Conservation (phyloP, 2,329 filamentous ascomycete species). For the Ophioceras dolichostomum region DNA sequence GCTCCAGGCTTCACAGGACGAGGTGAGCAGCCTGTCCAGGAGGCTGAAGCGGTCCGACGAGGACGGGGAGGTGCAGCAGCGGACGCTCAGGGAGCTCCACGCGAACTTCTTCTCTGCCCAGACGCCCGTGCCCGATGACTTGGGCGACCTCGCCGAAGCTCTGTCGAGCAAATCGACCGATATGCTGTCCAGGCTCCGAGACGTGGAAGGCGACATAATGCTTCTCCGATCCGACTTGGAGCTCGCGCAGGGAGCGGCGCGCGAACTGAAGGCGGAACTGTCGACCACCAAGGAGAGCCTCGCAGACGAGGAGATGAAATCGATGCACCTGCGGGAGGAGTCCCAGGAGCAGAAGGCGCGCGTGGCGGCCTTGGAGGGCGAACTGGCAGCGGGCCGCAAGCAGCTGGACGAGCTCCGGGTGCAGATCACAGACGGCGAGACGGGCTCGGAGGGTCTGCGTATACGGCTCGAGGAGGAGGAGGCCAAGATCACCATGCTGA, state of each 20-base stretch:
- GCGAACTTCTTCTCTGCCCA: slow-evolving; percentile 42
- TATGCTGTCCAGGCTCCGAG: slow-evolving; percentile 45
- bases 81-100: slow-evolving; percentile 46
- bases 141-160: slow-evolving; percentile 44
- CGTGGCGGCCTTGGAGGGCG: slow-evolving; percentile 38
- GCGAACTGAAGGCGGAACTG: slow-evolving; percentile 45
- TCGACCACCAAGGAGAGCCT: slow-evolving; percentile 39
- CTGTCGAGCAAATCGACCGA: slow-evolving; percentile 46
- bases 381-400: slow-evolving; percentile 51
- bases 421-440: slow-evolving; percentile 72
- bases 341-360: slow-evolving; percentile 41
- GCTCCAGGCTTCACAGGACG: slow-evolving; percentile 41
- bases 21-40: slow-evolving; percentile 35
- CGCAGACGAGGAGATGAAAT: slow-evolving; percentile 35
- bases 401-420: slow-evolving; percentile 57
- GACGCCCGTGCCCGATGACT: slow-evolving; percentile 36
- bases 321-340: slow-evolving; percentile 39
- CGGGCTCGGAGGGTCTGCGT: slow-evolving; percentile 66
- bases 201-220: slow-evolving; percentile 45
- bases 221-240: slow-evolving; percentile 53
- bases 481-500: slow-evolving; percentile 51
- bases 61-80: slow-evolving; percentile 35
- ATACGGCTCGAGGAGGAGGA: slow-evolving; percentile 68
- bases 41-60: slow-evolving; percentile 39
- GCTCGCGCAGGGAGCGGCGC: slow-evolving; percentile 39